Percentiles rank a stretch among this genome's conserved stretches.
phyloP scores from a whole-genome alignment of 2,329 filamentous ascomycete genomes.

The Claviceps citrina region DNA sequence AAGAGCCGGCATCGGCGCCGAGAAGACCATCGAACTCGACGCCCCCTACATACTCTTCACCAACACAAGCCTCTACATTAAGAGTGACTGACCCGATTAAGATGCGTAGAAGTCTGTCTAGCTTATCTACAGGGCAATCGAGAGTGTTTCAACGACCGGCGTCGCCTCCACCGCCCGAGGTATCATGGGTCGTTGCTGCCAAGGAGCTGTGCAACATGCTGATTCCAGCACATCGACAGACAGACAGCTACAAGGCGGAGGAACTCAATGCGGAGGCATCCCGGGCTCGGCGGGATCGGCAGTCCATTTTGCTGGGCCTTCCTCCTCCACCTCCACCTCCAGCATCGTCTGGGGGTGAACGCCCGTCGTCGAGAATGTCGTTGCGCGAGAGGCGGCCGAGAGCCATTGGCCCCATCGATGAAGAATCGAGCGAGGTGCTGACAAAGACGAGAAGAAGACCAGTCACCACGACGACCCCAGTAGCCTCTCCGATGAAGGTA shows the following conservation, averaged over 20 bases:
- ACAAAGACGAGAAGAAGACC: slow-evolving; percentile 38
- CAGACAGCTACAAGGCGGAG: slow-evolving; percentile 59
- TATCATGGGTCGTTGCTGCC: slow-evolving; percentile 73
- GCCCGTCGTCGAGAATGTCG: slow-evolving; percentile 49
- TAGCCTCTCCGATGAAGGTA: slow-evolving; percentile 16
- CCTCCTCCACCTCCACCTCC: slow-evolving; percentile 9
- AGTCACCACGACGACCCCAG: slow-evolving; percentile 43
- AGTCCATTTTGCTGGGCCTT: slow-evolving; percentile 30
- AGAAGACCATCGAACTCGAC: slow-evolving; percentile 41
- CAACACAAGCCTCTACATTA: slow-evolving; percentile 74
- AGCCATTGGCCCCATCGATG: slow-evolving; percentile 37
- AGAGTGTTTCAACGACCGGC: slow-evolving; percentile 24
- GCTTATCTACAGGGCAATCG: slow-evolving; percentile 21
- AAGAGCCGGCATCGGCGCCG: slow-evolving; percentile 31
- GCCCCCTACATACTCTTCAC: slow-evolving; percentile 64
- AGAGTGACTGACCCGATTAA: slow-evolving; percentile 58
- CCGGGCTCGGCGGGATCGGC: slow-evolving; percentile 47
- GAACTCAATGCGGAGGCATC: slow-evolving; percentile 61
- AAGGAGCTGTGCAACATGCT: slow-evolving; percentile 70
- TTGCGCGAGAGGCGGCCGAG: slow-evolving; percentile 55
- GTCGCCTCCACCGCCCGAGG: slow-evolving; percentile 60
- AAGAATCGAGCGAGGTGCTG: slow-evolving; percentile 17
- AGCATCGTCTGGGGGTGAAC: slow-evolving; percentile 16
- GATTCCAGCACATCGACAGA: slow-evolving; percentile 61
- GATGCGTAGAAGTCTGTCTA: slow-evolving; percentile 47